Evolutionary conservation across 768 basidiomycete species (phyloP).

Genomic region (Russula virescens): DNA sequence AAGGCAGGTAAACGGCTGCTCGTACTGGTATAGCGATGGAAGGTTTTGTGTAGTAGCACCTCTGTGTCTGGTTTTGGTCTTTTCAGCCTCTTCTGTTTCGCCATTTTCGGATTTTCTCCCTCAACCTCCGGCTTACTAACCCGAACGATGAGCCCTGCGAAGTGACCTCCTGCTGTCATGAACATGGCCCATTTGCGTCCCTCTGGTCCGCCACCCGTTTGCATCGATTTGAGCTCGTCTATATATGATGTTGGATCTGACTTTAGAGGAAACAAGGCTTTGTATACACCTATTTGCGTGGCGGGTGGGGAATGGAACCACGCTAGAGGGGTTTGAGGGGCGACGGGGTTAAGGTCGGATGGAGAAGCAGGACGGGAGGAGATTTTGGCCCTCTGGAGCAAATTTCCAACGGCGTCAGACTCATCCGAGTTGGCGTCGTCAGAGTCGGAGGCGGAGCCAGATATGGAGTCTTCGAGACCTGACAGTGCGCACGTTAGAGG

Average conservation of each 20-base stretch:
- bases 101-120: constrained; percentile 35
- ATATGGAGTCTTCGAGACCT: constrained; percentile 84
- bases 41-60: constrained; percentile 87
- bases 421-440: constrained; percentile 50
- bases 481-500: background rate
- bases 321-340: constrained; percentile 60
- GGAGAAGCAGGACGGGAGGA: constrained; percentile 44
- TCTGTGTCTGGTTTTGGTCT: constrained; percentile 73
- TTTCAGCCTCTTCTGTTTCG: constrained; percentile 40
- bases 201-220: constrained; percentile 39
- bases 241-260: constrained; percentile 46
- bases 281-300: constrained; percentile 89
- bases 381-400: constrained; percentile 57
- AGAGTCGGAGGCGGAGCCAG: constrained; percentile 80
- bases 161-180: constrained; percentile 97
- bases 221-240: constrained; percentile 59
- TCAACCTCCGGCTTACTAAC: constrained; percentile 47
- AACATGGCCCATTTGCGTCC: constrained; percentile 89
- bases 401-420: constrained; percentile 59
- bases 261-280: constrained; percentile 56
- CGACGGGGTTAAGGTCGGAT: constrained; percentile 33
- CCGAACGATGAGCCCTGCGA: constrained; percentile 84
- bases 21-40: constrained; percentile 97
- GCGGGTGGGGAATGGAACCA: constrained; percentile 89
- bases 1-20: constrained; percentile 16